Evolutionary conservation across 2,329 filamentous ascomycete species (phyloP).

Genomic region (Helicocarpus griseus): DNA sequence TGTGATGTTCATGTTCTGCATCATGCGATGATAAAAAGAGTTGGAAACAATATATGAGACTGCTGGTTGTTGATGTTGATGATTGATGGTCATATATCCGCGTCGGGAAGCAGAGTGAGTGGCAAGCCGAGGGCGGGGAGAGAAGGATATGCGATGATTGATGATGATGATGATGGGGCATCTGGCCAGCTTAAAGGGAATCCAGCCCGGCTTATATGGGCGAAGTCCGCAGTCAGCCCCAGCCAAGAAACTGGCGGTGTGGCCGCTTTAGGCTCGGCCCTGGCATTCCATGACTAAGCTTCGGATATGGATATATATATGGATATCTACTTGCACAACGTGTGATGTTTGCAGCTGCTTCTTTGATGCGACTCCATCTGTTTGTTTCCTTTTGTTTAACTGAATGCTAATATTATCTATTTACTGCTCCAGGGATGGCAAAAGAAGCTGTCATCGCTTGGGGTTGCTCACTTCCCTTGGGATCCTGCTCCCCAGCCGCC

Average conservation of each 20-base stretch:
- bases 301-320: no score
- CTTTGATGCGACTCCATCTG: not conserved
- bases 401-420: not conserved
- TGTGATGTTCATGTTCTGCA: not conserved
- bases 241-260: no score
- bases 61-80: not conserved
- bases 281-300: constrained; percentile 8
- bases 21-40: no score
- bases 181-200: constrained; percentile 2
- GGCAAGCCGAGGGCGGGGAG: not conserved
- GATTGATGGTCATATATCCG: not conserved
- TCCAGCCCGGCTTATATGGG: not conserved
- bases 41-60: no score
- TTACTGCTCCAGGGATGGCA: constrained; percentile 68
- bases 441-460: constrained; percentile 72
- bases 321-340: no score
- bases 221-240: no score
- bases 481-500: constrained; percentile 68
- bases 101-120: not conserved
- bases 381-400: not conserved
- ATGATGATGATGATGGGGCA: no score
- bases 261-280: constrained; percentile 14
- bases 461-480: constrained; percentile 88
- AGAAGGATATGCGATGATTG: no score
- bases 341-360: not conserved